Percentiles rank a stretch among this genome's conserved stretches.
These are phyloP conservation scores for Musa schizocarpa DNA, from an alignment of 176 grass and related monocot genomes.

Conservation along the genomic window DNA sequence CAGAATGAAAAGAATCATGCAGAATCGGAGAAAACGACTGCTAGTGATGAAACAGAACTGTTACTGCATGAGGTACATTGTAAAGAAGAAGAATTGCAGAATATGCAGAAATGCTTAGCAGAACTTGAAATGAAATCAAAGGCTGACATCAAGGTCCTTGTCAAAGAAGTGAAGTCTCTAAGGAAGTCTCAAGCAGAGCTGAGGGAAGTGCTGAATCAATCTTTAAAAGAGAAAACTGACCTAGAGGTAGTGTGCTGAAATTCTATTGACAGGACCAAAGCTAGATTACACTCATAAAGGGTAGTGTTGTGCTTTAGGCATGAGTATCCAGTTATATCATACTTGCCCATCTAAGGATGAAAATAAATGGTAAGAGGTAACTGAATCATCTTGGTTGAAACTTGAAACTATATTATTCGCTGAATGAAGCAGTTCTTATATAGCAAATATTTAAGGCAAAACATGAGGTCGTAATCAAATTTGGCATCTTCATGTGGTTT, in stretches of 20 bases:
- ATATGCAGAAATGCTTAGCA: conserved; percentile 47
- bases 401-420: no score
- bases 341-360: background rate
- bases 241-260: conserved; percentile 54
- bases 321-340: background rate
- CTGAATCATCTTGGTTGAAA: no score
- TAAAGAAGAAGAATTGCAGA: conserved; percentile 64
- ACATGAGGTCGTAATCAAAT: background rate
- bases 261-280: background rate
- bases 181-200: conserved; percentile 84
- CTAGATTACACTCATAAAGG: background rate
- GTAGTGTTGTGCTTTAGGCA: background rate
- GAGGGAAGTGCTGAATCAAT: conserved; percentile 54
- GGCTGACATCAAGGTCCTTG: conserved; percentile 84
- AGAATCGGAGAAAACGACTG: conserved; percentile 49
- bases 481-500: background rate
- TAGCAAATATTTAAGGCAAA: background rate
- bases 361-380: no score
- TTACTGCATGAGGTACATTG: conserved; percentile 54
- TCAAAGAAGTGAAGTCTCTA: conserved; percentile 89
- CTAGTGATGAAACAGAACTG: conserved; percentile 59
- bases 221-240: conserved; percentile 71
- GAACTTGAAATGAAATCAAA: conserved; percentile 90
- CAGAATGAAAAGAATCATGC: conserved; percentile 67
- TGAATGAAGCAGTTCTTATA: no score